Evolutionary conservation across 306 rosid genomes (phyloP).

Genomic region (Cucumis cinereus): DNA sequence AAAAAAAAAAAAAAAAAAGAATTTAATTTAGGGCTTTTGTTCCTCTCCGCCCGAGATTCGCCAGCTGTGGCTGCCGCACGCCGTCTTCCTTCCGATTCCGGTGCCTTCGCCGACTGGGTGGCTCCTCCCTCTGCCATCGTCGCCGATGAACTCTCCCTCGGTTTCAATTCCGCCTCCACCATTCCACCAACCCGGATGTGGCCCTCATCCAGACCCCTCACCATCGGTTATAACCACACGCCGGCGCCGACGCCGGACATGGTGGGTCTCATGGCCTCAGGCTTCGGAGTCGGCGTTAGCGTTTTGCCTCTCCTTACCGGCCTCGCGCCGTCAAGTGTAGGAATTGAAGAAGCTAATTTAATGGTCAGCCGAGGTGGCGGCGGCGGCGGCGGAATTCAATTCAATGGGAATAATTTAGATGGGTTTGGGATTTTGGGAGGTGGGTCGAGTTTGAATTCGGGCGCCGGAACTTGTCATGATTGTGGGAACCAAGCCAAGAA

Average conservation of each 20-base stretch:
- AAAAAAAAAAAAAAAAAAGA: too few species aligned
- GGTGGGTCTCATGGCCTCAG: background rate
- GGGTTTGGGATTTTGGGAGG: background rate
- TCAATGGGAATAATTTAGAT: background rate
- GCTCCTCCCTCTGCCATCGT: background rate
- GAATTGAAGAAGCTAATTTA: background rate
- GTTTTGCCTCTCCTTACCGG: background rate
- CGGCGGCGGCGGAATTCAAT: background rate
- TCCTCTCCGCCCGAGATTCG: background rate
- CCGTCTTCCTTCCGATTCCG: background rate
- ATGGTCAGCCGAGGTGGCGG: background rate
- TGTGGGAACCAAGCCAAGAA: slow-evolving; percentile 97
- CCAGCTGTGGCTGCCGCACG: slow-evolving; percentile 9
- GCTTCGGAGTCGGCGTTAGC: background rate
- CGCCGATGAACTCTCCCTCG: slow-evolving; percentile 3
- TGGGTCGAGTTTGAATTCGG: background rate
- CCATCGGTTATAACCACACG: background rate
- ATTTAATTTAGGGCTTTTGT: background rate
- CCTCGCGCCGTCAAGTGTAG: background rate
- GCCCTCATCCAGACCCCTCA: background rate
- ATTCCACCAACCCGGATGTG: background rate
- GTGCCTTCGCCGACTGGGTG: slow-evolving; percentile 1
- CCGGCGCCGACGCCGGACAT: background rate
- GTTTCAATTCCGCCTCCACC: background rate
- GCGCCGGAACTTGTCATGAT: slow-evolving; percentile 44